Conservation (phyloP, 2,329 filamentous ascomycete genomes). For the Uncinocarpus reesii region DNA sequence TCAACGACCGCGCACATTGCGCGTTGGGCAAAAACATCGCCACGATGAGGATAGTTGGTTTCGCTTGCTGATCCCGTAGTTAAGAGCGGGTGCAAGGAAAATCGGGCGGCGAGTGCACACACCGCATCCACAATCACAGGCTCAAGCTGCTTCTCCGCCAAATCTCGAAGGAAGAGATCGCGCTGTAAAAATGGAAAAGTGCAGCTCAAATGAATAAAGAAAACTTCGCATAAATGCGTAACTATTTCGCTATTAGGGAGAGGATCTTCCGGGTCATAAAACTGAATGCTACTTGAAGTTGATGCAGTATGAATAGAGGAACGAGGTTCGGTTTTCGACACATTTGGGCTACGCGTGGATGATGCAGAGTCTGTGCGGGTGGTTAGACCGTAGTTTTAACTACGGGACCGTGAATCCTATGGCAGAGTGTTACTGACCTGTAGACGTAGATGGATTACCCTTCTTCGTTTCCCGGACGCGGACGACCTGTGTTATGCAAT, state of each 20-base stretch:
- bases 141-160: constrained; percentile 71
- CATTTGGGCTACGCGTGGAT: constrained; percentile 28
- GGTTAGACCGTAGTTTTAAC: neutral
- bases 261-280: constrained; percentile 64
- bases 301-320: constrained; percentile 21
- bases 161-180: constrained; percentile 60
- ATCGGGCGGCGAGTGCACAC: constrained; percentile 70
- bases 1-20: constrained; percentile 76
- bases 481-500: constrained; percentile 46
- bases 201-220: constrained; percentile 72
- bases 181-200: constrained; percentile 74
- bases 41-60: constrained; percentile 52
- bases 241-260: constrained; percentile 65
- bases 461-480: constrained; percentile 48
- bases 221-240: constrained; percentile 64
- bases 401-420: neutral
- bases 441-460: constrained; percentile 33
- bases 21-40: constrained; percentile 66
- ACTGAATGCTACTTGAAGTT: constrained; percentile 45
- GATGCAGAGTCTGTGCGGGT: constrained; percentile 27
- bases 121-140: constrained; percentile 79
- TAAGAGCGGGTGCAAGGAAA: constrained; percentile 53
- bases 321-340: constrained; percentile 18
- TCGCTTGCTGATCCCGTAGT: constrained; percentile 30
- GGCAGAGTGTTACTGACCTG: constrained; percentile 23